Base-by-base conservation (phyloP, 192 early-diverging fungal species). In the Backusella macrospora region DNA sequence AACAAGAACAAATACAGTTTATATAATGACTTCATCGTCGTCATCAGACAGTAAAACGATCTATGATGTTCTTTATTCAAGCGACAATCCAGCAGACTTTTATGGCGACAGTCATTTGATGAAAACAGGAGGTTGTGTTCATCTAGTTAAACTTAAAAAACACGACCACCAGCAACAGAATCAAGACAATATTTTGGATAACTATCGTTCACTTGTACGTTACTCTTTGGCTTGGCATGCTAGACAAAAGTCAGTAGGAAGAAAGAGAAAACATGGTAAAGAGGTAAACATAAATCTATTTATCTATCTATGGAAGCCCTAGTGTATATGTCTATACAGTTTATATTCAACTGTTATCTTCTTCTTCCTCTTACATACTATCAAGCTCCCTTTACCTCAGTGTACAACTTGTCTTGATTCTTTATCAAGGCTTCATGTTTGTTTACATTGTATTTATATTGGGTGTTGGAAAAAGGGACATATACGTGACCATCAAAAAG, bases 391-490 rank as follows among this genome's bases (percentile, higher is more conserved):
- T 12, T 78, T 83, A 39, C 89, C 90, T 1, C 73, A 81, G 7
- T 92, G 91, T 65, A 70, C 76, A 16, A 72, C 79, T 6, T 92
- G 91, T 70, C 81, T 87, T n/a, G 82, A 85, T 16, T 73, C 85
- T 3, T 71, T 83, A 26, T 84, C 85, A 78, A 75, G 91, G 6
- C 85, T 97, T 62, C 95, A 96, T 75, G 91, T 85, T 5, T 97
- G 96, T 71, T 80, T 97, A 10, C 86, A 93, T 42, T 98, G 96
- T 78, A 90, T 92, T 42, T 89, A 76, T 75, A 82, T 93, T 37
- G 95, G 91, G 4, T 98, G 96, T 81, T 90, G 89, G 88, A 86
- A 84, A 38, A 80, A 82, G n/a, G 76, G 73, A 44, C 89, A 89
- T 74, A 79, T 83, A 13, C 77, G 88, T 18, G 69, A 78, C 15